Percentiles rank a stretch among this genome's conserved stretches.
phyloP scores from a whole-genome alignment of 768 basidiomycete species.

The Mycena sanguinolenta region DNA sequence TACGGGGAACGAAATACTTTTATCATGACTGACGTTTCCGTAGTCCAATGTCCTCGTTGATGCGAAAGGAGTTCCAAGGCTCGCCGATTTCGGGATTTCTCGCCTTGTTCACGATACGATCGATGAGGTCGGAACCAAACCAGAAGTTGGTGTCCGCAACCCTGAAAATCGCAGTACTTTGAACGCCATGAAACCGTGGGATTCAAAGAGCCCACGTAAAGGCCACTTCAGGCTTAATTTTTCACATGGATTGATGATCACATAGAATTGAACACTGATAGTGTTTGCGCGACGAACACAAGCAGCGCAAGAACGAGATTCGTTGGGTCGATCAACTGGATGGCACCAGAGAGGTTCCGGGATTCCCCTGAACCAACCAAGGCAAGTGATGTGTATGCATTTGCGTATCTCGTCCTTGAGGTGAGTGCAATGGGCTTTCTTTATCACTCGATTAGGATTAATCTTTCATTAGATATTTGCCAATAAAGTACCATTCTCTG shows the following conservation, averaged over 20 bases:
- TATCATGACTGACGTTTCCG: not conserved
- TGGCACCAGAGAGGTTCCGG: slow-evolving; percentile 17
- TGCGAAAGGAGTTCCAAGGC: not conserved
- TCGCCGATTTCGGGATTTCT: slow-evolving; percentile 20
- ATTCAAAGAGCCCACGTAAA: not conserved
- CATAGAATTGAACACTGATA: not conserved
- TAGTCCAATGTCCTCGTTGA: slow-evolving; percentile 13
- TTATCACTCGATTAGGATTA: not conserved
- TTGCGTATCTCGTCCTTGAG: slow-evolving; percentile 6
- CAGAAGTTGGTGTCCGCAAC: not conserved
- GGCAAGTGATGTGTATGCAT: slow-evolving; percentile 15
- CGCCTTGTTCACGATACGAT: not conserved
- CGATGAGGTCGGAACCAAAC: not conserved
- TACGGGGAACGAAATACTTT: not conserved
- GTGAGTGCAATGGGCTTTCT: not conserved
- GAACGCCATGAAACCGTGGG: not conserved
- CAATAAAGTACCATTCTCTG: not conserved
- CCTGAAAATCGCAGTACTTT: too few relatives aligned
- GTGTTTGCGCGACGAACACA: not conserved
- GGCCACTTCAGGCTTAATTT: not conserved
- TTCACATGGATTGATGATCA: not conserved
- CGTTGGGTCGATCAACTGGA: slow-evolving; percentile 4
- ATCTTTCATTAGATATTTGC: not conserved
- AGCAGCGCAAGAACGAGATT: not conserved
- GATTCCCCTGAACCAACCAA: not conserved